Conservation (phyloP, 2,329 filamentous ascomycete species). For the Paraphaeosphaeria sporulosa region DNA sequence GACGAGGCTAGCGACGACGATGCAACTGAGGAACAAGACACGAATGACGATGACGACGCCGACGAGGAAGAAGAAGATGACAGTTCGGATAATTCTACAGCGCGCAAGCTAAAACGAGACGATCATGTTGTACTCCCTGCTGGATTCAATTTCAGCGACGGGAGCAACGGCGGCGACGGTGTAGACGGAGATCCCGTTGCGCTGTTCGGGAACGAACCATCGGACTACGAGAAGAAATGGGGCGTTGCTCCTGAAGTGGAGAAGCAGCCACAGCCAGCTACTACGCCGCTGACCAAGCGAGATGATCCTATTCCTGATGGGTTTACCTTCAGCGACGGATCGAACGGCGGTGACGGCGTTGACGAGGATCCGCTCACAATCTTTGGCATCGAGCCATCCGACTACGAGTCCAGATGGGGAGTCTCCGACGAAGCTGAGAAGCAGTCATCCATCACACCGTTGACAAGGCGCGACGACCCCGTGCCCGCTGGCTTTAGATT, state of each 20-base stretch:
- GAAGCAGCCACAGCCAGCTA: not conserved
- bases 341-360: slow-evolving; percentile 16
- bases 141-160: not conserved
- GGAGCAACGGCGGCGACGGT: slow-evolving; percentile 11
- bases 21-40: not conserved
- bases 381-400: slow-evolving; percentile 18
- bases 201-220: slow-evolving; percentile 18
- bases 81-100: not conserved
- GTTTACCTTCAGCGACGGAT: slow-evolving; percentile 5
- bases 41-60: not conserved
- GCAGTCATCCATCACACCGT: not conserved
- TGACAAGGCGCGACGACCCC: not conserved
- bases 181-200: slow-evolving; percentile 10
- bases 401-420: slow-evolving; percentile 17
- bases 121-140: too few relatives aligned
- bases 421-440: not conserved
- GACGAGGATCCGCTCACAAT: slow-evolving; percentile 11
- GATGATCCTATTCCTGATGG: not conserved
- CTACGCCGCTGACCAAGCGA: not conserved
- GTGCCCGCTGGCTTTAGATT: not conserved
- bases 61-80: slow-evolving; percentile 10
- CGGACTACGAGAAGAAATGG: slow-evolving; percentile 15
- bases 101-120: not conserved
- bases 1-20: not conserved
- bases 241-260: not conserved